Evolutionary conservation across 2,329 filamentous ascomycete species (phyloP), one percentile per base, ranked within the genome.

Genomic region (Penicillium sp.): DNA sequence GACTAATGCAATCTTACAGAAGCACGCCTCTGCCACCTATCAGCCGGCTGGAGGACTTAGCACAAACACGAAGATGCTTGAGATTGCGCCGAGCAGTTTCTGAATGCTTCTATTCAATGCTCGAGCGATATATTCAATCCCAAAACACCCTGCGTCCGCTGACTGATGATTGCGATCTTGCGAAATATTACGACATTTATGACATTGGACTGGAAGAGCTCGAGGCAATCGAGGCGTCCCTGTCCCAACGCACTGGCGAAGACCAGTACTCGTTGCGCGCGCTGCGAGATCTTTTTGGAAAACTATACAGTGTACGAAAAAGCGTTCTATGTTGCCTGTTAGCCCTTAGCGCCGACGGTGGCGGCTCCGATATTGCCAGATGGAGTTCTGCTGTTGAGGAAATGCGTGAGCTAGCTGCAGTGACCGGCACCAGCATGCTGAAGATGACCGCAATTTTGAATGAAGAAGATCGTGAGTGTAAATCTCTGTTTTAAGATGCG

Each of bases 131-230:
- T 65, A 84, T 86, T 49, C 84, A 89, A 61, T 85, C 88, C 11
- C 88, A 86, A 58, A 78, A 81, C 38, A 79, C 80, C 3, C 78
- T 97, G 18, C 87, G 87, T 67, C 83, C 82, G 0, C 84, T 96
- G 51, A 85, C 92, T 1, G 86, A 92, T 69, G 84, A 89, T 66
- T 83, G 88, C 45, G 90, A 96, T 66, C 76, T 99, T 40, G 91
- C 96, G 64, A 94, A 91, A 73, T 96, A 96, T 69, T 89, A 94
- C 65, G 93, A 97, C 67, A 88, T 93, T 56, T 92, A 93, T 68
- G 89, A 92, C 61, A 84, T 93, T 56, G 89, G 84, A 57, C 82
- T 87, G 53, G 82, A 86, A 53, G 89, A 92, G 69, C 83, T 90
- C 34, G 81, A 83, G 18, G 87, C 90, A 63, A 84, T 87, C n/a